Evolutionary conservation across 108 stramenopile genomes (phyloP), one percentile per base, ranked within the genome.

Genomic region (Cylindrotheca closterium): DNA sequence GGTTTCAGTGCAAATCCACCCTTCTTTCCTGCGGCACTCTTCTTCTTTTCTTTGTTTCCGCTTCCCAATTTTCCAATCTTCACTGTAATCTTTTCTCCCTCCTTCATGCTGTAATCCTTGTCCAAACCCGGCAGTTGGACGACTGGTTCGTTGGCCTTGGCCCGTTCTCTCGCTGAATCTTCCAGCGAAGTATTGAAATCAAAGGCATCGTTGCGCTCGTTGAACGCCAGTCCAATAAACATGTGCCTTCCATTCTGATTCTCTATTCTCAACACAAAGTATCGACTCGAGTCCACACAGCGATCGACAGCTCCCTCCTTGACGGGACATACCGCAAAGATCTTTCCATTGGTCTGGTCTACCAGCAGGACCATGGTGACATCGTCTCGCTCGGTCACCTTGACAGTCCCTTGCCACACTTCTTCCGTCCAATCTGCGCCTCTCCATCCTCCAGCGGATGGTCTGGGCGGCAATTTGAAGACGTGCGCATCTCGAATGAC

Each of bases 201-300:
- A 81, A 98, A 98, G 21, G 98, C 96, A 79, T 96, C 94, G 65
- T 97, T 96, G 55, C 98, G 78, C 59, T 97, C 96, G 73, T 98
- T 96, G 74, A 98, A 98, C 5, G 98, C 98, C 71, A 98, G 58
- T 4, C 98, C 98, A 47, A 98, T 89, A 80, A 94, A 98, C 84
- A 96, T 95, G 70, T 97, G 95, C 27, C 93, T 50, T 4, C 96
- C 98, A 64, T 86, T 83, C 1, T 83, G 90, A 80, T 96, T 98
- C 63, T 93, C 88, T 78, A 98, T 93, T 55, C 89, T 57, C 24
- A 96, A 69, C 0, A 96, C 96, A 77, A 96, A 96, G 65, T 96
- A 96, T 8, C 96, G 72, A 47, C 84, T 85, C 27, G 88, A 89
- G 60, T 96, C 96, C 8, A 92, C 77, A 65, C 91, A 93, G 30